Conservation (phyloP, 805 yeast genomes). For the Candida alai region DNA sequence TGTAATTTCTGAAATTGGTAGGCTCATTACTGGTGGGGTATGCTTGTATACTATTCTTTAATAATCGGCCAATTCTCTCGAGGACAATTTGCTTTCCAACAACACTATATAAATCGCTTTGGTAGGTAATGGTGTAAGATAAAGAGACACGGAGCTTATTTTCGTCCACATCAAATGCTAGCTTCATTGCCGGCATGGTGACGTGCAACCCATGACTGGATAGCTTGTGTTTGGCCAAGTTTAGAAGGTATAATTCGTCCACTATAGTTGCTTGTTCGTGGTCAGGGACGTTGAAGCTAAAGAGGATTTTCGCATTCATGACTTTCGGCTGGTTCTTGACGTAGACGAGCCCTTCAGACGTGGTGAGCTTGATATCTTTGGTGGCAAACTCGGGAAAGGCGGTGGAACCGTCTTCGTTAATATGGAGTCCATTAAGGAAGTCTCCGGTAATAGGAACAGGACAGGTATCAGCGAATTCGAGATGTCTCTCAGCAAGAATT, state of each 20-base stretch:
- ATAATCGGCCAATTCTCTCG: background rate
- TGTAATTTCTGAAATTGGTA: background rate
- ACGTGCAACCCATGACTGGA: conserved; percentile 6
- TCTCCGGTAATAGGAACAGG: conserved; percentile 10
- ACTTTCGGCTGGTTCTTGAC: conserved; percentile 2
- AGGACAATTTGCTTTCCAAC: conserved; percentile 3
- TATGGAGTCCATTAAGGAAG: conserved; percentile 1
- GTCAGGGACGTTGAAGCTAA: conserved; percentile 1
- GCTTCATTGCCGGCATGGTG: conserved; percentile 6
- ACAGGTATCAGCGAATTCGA: conserved; percentile 9
- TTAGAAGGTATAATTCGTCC: conserved; percentile 6
- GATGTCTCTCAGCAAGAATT: conserved; percentile 11
- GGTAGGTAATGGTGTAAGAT: background rate
- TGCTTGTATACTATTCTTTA: background rate
- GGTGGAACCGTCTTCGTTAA: background rate
- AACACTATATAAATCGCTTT: conserved; percentile 3
- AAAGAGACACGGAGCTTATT: conserved; percentile 3
- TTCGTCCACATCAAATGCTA: background rate
- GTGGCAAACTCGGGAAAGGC: conserved; percentile 10
- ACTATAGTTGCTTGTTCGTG: conserved; percentile 5
- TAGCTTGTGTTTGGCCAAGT: conserved; percentile 2
- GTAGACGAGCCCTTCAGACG: conserved; percentile 7
- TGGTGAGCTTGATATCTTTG: conserved; percentile 14
- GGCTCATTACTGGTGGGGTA: conserved; percentile 3
- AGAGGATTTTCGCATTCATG: conserved; percentile 2